Evolutionary conservation across 129 eudicot genomes (phyloP).

Genomic region (Flaveria robusta): DNA sequence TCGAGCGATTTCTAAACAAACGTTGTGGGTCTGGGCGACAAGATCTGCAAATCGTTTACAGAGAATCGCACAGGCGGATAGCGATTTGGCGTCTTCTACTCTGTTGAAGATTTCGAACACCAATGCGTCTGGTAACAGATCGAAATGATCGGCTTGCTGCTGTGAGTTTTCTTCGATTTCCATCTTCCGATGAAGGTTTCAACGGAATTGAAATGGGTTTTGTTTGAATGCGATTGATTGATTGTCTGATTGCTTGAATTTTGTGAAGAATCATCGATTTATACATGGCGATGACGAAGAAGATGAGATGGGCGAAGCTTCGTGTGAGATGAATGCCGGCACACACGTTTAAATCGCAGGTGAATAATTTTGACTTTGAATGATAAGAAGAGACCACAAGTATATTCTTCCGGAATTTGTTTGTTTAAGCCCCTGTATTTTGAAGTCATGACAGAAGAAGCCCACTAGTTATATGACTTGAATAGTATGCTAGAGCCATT

Average conservation of each 20-base stretch:
- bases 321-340: constrained; percentile 13
- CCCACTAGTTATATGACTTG: not conserved
- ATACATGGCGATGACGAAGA: constrained; percentile 14
- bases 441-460: not conserved
- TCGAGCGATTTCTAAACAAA: constrained; percentile 44
- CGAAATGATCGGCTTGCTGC: constrained; percentile 46
- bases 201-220: not conserved
- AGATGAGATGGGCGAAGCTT: constrained; percentile 6
- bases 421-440: not conserved
- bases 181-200: not conserved
- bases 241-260: not conserved
- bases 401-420: too few species aligned
- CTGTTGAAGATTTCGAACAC: constrained; percentile 52
- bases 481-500: too few species aligned
- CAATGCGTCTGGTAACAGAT: constrained; percentile 60
- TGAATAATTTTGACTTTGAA: constrained; percentile 27
- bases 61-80: constrained; percentile 45
- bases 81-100: constrained; percentile 54
- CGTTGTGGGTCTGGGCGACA: constrained; percentile 34
- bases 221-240: not conserved
- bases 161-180: constrained; percentile 17
- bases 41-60: constrained; percentile 59
- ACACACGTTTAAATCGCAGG: constrained; percentile 28
- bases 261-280: not conserved
- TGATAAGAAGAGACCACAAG: not conserved